phyloP scores from a whole-genome alignment of 2,329 filamentous ascomycete genomes.

The Colletotrichum salicis region DNA sequence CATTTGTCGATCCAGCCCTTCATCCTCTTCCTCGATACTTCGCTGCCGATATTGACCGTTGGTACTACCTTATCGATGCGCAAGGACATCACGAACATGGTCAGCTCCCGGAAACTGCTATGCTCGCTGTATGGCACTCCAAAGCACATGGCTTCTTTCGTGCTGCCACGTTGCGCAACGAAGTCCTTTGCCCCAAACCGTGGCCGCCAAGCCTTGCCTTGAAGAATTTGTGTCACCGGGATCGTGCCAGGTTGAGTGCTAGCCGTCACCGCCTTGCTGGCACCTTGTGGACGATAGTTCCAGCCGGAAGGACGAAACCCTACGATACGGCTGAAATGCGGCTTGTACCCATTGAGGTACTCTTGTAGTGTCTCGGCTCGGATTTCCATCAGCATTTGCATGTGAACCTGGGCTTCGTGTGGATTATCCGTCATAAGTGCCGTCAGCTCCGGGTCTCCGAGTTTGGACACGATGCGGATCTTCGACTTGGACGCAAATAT shows the following conservation, averaged over 20 bases:
- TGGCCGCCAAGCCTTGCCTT: conserved; percentile 77
- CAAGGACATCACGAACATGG: conserved; percentile 89
- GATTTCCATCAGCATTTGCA: conserved; percentile 96
- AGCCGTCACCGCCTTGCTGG: conserved; percentile 61
- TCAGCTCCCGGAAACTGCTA: conserved; percentile 92
- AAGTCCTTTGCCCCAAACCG: conserved; percentile 79
- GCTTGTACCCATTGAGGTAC: conserved; percentile 83
- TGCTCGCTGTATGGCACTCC: conserved; percentile 97
- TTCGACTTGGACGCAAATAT: conserved; percentile 90
- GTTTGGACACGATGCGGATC: conserved; percentile 82
- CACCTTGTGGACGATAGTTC: conserved; percentile 82
- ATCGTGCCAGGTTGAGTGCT: conserved; percentile 61
- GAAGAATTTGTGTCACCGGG: conserved; percentile 62
- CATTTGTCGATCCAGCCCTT: conserved; percentile 73
- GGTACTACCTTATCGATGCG: conserved; percentile 91
- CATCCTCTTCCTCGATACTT: conserved; percentile 67
- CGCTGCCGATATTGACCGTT: conserved; percentile 84
- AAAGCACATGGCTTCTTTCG: conserved; percentile 84
- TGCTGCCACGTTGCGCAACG: conserved; percentile 84
- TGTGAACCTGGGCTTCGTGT: conserved; percentile 90
- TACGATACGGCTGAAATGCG: conserved; percentile 85
- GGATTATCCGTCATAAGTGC: conserved; percentile 83
- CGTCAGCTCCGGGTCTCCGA: conserved; percentile 86
- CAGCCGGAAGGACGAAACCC: conserved; percentile 94
- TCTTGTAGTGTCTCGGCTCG: conserved; percentile 90